Percentiles rank a stretch among this genome's conserved stretches.
Conservation (phyloP, 345 rosid species). For the Gossypium raimondii region DNA sequence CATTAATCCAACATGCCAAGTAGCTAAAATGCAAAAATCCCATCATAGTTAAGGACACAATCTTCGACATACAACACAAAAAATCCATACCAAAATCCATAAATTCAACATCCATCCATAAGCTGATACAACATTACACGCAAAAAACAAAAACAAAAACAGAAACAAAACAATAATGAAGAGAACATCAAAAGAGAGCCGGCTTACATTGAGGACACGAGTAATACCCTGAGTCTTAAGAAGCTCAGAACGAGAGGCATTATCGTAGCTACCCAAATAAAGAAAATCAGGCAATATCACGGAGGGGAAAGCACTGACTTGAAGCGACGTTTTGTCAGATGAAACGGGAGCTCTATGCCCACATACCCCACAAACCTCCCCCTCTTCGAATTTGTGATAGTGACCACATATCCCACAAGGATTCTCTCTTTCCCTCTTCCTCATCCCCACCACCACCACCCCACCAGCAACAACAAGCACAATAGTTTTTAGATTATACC, state of each 20-base stretch:
- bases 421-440: conserved; percentile 97
- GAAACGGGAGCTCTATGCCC: conserved; percentile 69
- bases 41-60: background rate
- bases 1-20: background rate
- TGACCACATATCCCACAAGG: conserved; percentile 97
- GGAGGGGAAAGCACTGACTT: conserved; percentile 82
- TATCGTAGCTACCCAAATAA: conserved; percentile 88
- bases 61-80: background rate
- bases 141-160: background rate
- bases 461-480: too few species aligned
- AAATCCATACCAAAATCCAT: background rate
- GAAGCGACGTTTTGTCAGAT: conserved; percentile 42
- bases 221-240: conserved; percentile 86
- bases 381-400: conserved; percentile 97
- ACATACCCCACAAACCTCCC: conserved; percentile 90
- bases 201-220: conserved; percentile 30
- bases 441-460: conserved; percentile 35
- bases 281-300: conserved; percentile 92
- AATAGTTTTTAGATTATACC: too few species aligned
- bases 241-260: conserved; percentile 96
- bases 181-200: background rate
- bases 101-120: background rate
- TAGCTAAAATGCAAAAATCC: background rate
- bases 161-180: background rate
- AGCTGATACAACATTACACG: background rate